Conservation (phyloP, 257 asterid genomes). For the Marsdenia floribunda region DNA sequence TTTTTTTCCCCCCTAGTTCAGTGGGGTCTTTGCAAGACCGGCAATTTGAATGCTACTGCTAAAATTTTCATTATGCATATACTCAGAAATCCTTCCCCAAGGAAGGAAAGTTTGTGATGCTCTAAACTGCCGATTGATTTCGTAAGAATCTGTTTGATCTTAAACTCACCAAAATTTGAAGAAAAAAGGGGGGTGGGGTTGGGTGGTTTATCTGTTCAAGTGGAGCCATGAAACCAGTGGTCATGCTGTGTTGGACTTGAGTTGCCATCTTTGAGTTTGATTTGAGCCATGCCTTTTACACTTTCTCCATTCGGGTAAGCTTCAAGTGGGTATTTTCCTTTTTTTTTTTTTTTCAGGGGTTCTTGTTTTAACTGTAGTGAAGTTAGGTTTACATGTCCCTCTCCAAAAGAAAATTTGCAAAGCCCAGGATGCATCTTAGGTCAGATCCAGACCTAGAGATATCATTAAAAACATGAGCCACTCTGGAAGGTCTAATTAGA, state of each 20-base stretch:
- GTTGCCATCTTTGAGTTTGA: not conserved
- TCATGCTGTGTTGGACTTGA: not conserved
- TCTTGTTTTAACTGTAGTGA: not conserved
- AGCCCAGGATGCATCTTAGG: not conserved
- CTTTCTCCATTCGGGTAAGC: not conserved
- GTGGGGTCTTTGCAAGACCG: slow-evolving; percentile 4
- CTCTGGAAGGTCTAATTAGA: not conserved
- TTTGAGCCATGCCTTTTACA: too few relatives aligned
- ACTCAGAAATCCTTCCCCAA: not conserved
- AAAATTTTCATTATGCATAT: not conserved
- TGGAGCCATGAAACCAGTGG: not conserved
- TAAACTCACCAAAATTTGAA: not conserved
- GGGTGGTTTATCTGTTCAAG: not conserved
- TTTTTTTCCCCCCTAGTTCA: not conserved
- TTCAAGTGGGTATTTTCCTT: not conserved
- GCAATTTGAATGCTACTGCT: not conserved
- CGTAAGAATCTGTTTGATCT: not conserved
- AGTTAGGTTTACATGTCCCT: not conserved
- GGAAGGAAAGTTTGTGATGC: not conserved
- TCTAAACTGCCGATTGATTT: not conserved
- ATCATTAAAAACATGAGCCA: not conserved
- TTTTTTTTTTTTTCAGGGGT: too few relatives aligned
- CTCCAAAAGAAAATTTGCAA: not conserved
- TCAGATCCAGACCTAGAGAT: not conserved
- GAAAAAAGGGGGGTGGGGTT: not conserved